Base-by-base conservation (phyloP, 1,284 basidiomycete genomes). In the Microstroma glucosiphilum region DNA sequence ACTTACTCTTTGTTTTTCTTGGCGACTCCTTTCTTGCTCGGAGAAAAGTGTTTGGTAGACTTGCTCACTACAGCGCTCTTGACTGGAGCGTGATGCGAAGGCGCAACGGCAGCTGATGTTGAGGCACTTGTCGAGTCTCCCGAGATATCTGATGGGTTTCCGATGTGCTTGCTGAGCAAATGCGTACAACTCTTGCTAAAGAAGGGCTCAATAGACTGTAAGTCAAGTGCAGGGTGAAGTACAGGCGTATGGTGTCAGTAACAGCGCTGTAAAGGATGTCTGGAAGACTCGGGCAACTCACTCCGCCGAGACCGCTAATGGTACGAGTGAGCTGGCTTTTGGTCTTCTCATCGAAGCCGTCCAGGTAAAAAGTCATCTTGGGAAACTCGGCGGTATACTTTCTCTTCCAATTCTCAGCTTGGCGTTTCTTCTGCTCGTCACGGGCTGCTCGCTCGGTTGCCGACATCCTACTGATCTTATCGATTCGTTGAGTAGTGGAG, bases 141-240 rank as follows among this genome's bases (percentile, higher is more conserved):
- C 30, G 30, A 37, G 4, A 37, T 37, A 9, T 37, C 30, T 37
- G 30, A 37, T 37, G 58, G 58, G 43, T 48, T 21, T 6, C 17
- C 17, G 17, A 48, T 21, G 15, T 57, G 30, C 21, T 56, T 62
- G 8, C 75, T 75, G 59, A 78, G 69, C 56, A 78, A 64, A 41
- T 78, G 77, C 17, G 77, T 77, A 43, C 77, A 70, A 25, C 63
- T 68, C 48, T 69, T 69, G 8, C 74, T 76, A 57, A 78, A 78
- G 68, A 78, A 78, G 7, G 71, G 69, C n/a, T 77, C 77, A 11
- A 77, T 69, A 1, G 63, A 57, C 60, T 66, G 42, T 6, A 17
- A 41, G 19, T 1, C 9, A 19, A 42, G 13, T 1, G 12, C 37
- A 17, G 17, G 26, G 30, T n/a, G 30, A 41, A 12, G 26, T 23